These are phyloP conservation scores for Penicillium sp. DNA, from an alignment of 2,329 filamentous ascomycete species.

Conservation along the genomic window DNA sequence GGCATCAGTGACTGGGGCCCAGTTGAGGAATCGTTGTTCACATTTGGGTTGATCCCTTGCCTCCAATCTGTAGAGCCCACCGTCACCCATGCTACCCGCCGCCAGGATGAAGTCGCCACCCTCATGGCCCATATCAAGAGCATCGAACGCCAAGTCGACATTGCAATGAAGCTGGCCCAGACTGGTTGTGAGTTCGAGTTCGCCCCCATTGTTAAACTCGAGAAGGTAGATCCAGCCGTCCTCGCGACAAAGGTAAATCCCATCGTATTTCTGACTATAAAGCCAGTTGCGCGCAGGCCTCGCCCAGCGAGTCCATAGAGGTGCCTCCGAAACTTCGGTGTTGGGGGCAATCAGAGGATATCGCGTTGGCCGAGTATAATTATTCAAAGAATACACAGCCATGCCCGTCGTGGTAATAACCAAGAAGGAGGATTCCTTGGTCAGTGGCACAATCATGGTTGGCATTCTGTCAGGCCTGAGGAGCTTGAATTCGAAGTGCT, in stretches of 20 bases:
- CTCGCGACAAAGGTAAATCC: constrained; percentile 80
- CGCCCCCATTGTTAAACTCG: constrained; percentile 56
- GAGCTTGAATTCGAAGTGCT: constrained; percentile 28
- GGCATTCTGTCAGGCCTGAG: constrained; percentile 53
- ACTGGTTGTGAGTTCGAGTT: constrained; percentile 54
- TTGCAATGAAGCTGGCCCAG: constrained; percentile 67
- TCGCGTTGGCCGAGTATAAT: constrained; percentile 28
- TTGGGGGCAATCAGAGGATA: constrained; percentile 31
- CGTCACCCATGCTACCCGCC: constrained; percentile 72
- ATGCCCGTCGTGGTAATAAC: constrained; percentile 60
- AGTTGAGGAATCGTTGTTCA: constrained; percentile 61
- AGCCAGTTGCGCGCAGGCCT: constrained; percentile 64
- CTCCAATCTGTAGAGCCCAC: constrained; percentile 68
- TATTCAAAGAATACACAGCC: constrained; percentile 43
- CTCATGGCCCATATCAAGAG: constrained; percentile 56
- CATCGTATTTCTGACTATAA: constrained; percentile 64
- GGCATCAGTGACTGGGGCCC: constrained; percentile 51
- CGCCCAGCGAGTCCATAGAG: constrained; percentile 78
- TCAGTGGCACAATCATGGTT: constrained; percentile 66
- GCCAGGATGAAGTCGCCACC: constrained; percentile 74
- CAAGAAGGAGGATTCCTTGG: constrained; percentile 65
- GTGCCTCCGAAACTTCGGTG: constrained; percentile 40
- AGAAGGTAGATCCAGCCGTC: constrained; percentile 75
- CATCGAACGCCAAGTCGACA: constrained; percentile 77
- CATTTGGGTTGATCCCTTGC: constrained; percentile 53